Conservation (phyloP, 106 monocot genomes). For the Platanthera guangdongensis region DNA sequence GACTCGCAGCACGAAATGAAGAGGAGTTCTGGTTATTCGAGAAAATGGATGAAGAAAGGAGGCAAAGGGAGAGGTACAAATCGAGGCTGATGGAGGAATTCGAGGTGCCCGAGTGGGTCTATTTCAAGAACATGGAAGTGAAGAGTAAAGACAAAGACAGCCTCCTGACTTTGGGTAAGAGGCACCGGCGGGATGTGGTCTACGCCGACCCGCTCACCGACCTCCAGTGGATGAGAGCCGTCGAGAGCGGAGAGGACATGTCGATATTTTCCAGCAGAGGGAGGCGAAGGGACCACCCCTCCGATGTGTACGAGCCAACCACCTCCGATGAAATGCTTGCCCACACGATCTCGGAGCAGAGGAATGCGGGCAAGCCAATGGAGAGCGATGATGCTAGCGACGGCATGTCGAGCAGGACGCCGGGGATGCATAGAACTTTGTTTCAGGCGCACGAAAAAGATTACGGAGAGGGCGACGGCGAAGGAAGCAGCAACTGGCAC, state of each 20-base stretch:
- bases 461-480: slow-evolving; percentile 39
- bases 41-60: slow-evolving; percentile 93
- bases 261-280: slow-evolving; percentile 28
- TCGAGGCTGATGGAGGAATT: slow-evolving; percentile 85
- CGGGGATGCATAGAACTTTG: slow-evolving; percentile 14
- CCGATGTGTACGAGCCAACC: slow-evolving; percentile 11
- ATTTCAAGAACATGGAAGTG: slow-evolving; percentile 23
- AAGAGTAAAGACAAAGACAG: slow-evolving; percentile 21
- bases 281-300: slow-evolving; percentile 29
- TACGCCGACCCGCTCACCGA: slow-evolving; percentile 87
- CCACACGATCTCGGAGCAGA: slow-evolving; percentile 24
- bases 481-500: slow-evolving; percentile 37
- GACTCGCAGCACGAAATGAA: slow-evolving; percentile 75
- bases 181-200: slow-evolving; percentile 75
- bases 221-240: slow-evolving; percentile 78
- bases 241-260: slow-evolving; percentile 72
- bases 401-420: slow-evolving; percentile 18
- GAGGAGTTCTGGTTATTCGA: slow-evolving; percentile 94
- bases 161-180: slow-evolving; percentile 38
- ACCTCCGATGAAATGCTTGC: slow-evolving; percentile 5
- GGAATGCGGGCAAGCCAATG: slow-evolving; percentile 9
- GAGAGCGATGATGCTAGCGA: slow-evolving; percentile 41
- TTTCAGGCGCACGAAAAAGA: slow-evolving; percentile 23
- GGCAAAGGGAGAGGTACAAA: slow-evolving; percentile 70
- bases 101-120: slow-evolving; percentile 96